These are phyloP conservation scores for Thermomyces lanuginosus DNA, from an alignment of 2,329 filamentous ascomycete genomes.

Conservation along the genomic window DNA sequence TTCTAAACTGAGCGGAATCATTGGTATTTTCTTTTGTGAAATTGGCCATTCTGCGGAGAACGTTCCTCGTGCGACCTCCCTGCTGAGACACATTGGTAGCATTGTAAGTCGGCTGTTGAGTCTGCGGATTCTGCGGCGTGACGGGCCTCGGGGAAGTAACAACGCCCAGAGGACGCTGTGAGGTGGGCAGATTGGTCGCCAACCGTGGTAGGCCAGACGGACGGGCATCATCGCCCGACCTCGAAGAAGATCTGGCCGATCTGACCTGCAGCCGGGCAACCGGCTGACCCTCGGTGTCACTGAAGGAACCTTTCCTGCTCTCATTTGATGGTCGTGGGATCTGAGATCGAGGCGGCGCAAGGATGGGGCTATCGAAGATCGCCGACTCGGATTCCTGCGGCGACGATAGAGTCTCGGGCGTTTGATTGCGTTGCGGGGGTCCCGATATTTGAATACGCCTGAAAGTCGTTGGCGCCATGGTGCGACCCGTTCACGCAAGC, in stretches of 20 bases:
- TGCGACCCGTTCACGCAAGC: slow-evolving; percentile 13
- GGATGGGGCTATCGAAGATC: slow-evolving; percentile 8
- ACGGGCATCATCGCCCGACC: slow-evolving; percentile 12
- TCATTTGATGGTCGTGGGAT: slow-evolving; percentile 13
- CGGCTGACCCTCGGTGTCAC: slow-evolving; percentile 13
- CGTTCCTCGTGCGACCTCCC: slow-evolving; percentile 20
- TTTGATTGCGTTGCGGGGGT: slow-evolving; percentile 12
- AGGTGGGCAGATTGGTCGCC: slow-evolving; percentile 10
- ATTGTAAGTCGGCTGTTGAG: too few relatives aligned
- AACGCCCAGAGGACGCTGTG: slow-evolving; percentile 4
- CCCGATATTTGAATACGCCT: slow-evolving; percentile 17
- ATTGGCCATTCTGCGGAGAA: slow-evolving; percentile 27
- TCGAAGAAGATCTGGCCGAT: slow-evolving; percentile 9
- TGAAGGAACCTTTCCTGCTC: slow-evolving; percentile 14
- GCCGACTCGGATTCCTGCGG: slow-evolving; percentile 10
- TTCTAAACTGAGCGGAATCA: too few relatives aligned
- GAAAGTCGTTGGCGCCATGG: slow-evolving; percentile 23
- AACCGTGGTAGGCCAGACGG: slow-evolving; percentile 17
- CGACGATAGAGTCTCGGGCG: slow-evolving; percentile 12
- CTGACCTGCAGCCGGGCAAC: slow-evolving; percentile 9
- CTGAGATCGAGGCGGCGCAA: slow-evolving; percentile 13
- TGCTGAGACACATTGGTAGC: too few relatives aligned
- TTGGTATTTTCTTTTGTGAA: slow-evolving; percentile 16
- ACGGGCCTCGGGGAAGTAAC: background rate
- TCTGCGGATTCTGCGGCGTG: too few relatives aligned